A percentile compares a stretch with the other conserved stretches of the same genome.
Evolutionary conservation across 1,139 yeast genomes (phyloP).

Genomic region (Yamadazyma mexicana): DNA sequence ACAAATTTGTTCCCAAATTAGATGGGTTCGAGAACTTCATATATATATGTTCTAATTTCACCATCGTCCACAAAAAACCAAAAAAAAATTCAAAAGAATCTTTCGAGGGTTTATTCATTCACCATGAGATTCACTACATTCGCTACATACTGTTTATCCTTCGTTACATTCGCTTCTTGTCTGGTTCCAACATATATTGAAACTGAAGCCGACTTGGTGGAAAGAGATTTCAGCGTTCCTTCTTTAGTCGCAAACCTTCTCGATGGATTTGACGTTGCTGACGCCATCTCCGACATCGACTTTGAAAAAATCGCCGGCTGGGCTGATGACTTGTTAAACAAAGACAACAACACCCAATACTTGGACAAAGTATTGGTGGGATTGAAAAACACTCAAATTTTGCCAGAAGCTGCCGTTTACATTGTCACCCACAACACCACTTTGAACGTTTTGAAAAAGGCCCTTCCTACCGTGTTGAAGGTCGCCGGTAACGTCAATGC

Average conservation of each 20-base stretch:
- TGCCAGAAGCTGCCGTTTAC: slow-evolving; percentile 27
- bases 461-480: slow-evolving; percentile 20
- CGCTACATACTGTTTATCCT: slow-evolving; percentile 19
- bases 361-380: slow-evolving; percentile 27
- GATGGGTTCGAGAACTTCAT: neutral
- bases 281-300: slow-evolving; percentile 21
- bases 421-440: slow-evolving; percentile 28
- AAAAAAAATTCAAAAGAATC: neutral
- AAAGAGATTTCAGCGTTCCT: slow-evolving; percentile 23
- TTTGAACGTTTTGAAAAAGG: slow-evolving; percentile 19
- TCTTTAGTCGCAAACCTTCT: slow-evolving; percentile 17
- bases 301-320: slow-evolving; percentile 34
- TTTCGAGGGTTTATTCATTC: neutral
- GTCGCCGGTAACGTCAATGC: slow-evolving; percentile 23
- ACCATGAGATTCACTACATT: slow-evolving; percentile 21
- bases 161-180: slow-evolving; percentile 13
- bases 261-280: slow-evolving; percentile 21
- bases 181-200: slow-evolving; percentile 15
- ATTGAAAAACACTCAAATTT: slow-evolving; percentile 24
- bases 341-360: slow-evolving; percentile 22
- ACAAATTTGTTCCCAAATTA: neutral
- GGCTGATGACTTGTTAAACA: slow-evolving; percentile 26
- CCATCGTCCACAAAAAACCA: neutral
- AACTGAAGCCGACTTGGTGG: slow-evolving; percentile 15
- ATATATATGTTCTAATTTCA: neutral